phyloP scores from a whole-genome alignment of 139 green algal genomes.

The Chlorella sp. region DNA sequence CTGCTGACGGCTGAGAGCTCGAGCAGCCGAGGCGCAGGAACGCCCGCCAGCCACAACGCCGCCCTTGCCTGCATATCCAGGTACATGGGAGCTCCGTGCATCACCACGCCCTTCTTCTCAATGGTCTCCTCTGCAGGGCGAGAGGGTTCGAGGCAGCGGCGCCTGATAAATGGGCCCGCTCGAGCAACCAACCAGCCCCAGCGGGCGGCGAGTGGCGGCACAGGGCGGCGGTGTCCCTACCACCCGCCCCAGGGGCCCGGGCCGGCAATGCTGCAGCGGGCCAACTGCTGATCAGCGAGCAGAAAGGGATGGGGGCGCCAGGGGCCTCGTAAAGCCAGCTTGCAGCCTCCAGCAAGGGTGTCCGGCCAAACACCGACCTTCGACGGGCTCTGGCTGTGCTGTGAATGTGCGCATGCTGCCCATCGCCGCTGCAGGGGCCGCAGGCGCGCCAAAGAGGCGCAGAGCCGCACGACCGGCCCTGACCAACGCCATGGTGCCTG shows the following conservation, averaged over 20 bases:
- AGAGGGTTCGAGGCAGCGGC: fast-evolving
- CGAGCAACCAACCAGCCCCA: not conserved
- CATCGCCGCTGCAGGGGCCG: too few relatives aligned
- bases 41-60: too few relatives aligned
- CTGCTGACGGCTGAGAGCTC: too few relatives aligned
- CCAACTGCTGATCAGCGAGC: not conserved
- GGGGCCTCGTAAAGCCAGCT: not conserved
- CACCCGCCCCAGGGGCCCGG: not conserved
- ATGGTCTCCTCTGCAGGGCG: conserved; percentile 49
- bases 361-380: not conserved
- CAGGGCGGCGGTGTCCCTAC: not conserved
- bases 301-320: not conserved
- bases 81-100: conserved; percentile 91
- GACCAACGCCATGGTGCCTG: too few relatives aligned
- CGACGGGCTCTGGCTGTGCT: not conserved
- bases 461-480: too few relatives aligned
- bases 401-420: not conserved
- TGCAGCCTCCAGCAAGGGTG: not conserved
- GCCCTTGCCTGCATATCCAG: conserved; percentile 88
- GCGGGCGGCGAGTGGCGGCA: not conserved
- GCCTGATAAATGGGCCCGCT: too few relatives aligned
- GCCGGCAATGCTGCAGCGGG: not conserved
- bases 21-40: too few relatives aligned
- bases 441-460: too few relatives aligned
- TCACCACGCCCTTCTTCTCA: conserved; percentile 93